Conservation (phyloP, 108 stramenopile genomes). For the Epithemia pelagica region DNA sequence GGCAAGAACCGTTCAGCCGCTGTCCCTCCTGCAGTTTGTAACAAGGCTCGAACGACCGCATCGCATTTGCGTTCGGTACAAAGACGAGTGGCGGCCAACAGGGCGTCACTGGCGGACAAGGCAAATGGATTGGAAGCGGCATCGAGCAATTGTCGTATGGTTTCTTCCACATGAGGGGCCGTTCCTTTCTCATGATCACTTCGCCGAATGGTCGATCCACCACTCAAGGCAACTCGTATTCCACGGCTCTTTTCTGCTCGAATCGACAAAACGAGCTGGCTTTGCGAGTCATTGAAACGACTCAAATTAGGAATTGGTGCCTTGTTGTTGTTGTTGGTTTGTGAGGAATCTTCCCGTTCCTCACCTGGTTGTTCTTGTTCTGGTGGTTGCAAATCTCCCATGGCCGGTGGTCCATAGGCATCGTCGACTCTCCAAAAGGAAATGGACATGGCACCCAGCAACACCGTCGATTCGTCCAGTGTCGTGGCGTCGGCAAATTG, state of each 20-base stretch:
- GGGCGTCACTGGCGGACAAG: constrained; percentile 74
- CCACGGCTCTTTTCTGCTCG: constrained; percentile 59
- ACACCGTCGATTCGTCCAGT: constrained; percentile 12
- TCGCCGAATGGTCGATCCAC: constrained; percentile 41
- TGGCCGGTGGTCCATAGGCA: constrained; percentile 65
- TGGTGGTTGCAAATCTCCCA: constrained; percentile 42
- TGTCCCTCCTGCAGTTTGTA: neutral
- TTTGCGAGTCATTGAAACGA: constrained; percentile 4
- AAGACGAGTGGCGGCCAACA: constrained; percentile 70
- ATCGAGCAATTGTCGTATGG: constrained; percentile 51
- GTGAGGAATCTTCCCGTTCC: constrained; percentile 8
- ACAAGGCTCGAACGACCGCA: constrained; percentile 61
- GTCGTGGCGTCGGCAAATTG: constrained; percentile 43
- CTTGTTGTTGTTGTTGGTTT: neutral
- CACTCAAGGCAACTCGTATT: constrained; percentile 72
- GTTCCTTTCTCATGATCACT: neutral
- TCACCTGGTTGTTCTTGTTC: constrained; percentile 12
- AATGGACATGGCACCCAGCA: constrained; percentile 53
- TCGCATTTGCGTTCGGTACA: constrained; percentile 76
- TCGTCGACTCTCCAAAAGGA: constrained; percentile 86
- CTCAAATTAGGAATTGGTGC: constrained; percentile 10
- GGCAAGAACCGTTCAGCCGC: constrained; percentile 35
- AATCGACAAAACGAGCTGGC: constrained; percentile 61
- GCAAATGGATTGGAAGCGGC: constrained; percentile 78
- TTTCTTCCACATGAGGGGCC: constrained; percentile 6